Evolutionary conservation across 2,329 filamentous ascomycete species (phyloP).

Genomic region (Trichophaea hybrida): DNA sequence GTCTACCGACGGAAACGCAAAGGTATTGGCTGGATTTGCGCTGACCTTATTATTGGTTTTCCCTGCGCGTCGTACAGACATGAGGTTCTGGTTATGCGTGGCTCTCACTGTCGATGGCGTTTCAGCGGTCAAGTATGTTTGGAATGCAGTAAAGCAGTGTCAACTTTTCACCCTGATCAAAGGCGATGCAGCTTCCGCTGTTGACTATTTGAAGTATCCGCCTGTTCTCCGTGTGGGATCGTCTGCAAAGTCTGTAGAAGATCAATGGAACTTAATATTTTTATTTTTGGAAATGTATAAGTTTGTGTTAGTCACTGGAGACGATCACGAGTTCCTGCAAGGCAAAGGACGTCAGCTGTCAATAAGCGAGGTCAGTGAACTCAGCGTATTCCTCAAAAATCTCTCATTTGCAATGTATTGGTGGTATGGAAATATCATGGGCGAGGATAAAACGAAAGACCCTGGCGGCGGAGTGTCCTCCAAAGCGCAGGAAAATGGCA

Average conservation of each 20-base stretch:
- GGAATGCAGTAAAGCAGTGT: constrained; percentile 50
- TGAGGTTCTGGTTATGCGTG: constrained; percentile 84
- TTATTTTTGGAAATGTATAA: constrained; percentile 90
- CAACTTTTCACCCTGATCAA: constrained; percentile 44
- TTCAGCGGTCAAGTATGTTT: constrained; percentile 71
- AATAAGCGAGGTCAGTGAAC: constrained; percentile 52
- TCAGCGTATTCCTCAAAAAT: constrained; percentile 79
- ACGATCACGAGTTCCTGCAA: constrained; percentile 88
- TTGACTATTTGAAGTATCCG: constrained; percentile 35
- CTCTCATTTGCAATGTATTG: constrained; percentile 81
- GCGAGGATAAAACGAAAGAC: constrained; percentile 31
- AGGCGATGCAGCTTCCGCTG: constrained; percentile 43
- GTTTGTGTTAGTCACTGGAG: constrained; percentile 81
- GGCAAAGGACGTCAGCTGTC: constrained; percentile 32
- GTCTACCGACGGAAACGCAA: constrained; percentile 42
- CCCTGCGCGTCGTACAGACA: constrained; percentile 66
- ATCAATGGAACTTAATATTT: constrained; percentile 78
- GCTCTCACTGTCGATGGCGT: constrained; percentile 45
- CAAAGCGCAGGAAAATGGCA: constrained; percentile 11
- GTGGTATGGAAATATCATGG: constrained; percentile 52
- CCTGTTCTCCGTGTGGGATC: background rate
- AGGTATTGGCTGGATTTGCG: constrained; percentile 69
- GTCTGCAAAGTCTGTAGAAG: constrained; percentile 32
- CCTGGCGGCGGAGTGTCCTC: constrained; percentile 37
- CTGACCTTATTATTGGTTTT: constrained; percentile 77